Percentiles rank a stretch among this genome's conserved stretches.
Conservation (phyloP, 2,329 filamentous ascomycete genomes). For the Helicocarpus griseus region DNA sequence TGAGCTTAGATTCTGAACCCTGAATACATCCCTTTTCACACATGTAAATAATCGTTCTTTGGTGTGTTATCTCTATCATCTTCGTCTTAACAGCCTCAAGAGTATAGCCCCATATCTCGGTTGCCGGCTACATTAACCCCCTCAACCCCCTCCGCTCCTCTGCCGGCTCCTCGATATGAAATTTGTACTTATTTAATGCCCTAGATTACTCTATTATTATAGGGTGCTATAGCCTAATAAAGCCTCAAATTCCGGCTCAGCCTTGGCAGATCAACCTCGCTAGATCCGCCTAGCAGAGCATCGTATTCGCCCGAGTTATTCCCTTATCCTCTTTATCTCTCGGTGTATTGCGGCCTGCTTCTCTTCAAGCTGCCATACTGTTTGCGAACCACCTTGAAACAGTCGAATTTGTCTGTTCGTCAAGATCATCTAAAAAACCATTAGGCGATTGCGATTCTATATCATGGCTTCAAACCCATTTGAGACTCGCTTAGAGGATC, state of each 20-base stretch:
- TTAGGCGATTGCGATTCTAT: neutral
- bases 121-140: too few relatives aligned
- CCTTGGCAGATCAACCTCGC: slow-evolving; percentile 1
- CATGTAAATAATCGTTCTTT: too few relatives aligned
- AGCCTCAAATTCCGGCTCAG: neutral
- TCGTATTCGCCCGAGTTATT: neutral
- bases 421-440: neutral
- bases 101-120: too few relatives aligned
- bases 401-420: neutral
- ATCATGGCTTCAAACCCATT: slow-evolving; percentile 4
- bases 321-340: neutral
- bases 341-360: neutral
- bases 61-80: too few relatives aligned
- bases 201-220: too few relatives aligned
- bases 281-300: neutral
- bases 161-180: too few relatives aligned
- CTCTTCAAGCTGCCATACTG: neutral
- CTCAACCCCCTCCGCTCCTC: too few relatives aligned
- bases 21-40: too few relatives aligned
- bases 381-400: neutral
- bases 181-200: too few relatives aligned
- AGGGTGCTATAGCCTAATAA: neutral
- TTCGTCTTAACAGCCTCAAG: too few relatives aligned
- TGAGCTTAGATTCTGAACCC: too few relatives aligned
- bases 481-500: slow-evolving; percentile 17